These are phyloP conservation scores for Aspergillus nidulans DNA, from an alignment of 495 filamentous ascomycete species.

Conservation along the genomic window DNA sequence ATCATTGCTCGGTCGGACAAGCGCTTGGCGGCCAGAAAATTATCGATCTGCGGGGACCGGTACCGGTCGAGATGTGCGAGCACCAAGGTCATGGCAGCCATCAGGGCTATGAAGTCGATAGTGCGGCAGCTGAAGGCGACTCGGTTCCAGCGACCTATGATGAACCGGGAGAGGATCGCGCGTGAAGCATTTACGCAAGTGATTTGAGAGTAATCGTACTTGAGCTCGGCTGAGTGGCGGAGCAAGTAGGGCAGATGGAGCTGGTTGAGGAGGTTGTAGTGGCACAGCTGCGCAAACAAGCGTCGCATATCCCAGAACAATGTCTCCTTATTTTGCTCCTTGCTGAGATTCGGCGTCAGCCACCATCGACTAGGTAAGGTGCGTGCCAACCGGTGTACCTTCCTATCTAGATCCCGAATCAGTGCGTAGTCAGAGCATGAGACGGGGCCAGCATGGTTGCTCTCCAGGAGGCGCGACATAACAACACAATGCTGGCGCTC, in stretches of 20 bases:
- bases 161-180: constrained; percentile 41
- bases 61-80: constrained; percentile 26
- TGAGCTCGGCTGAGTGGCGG: constrained; percentile 2
- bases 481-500: constrained; percentile 21
- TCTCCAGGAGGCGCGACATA: constrained; percentile 40
- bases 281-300: constrained; percentile 31
- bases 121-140: constrained; percentile 40
- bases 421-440: constrained; percentile 5
- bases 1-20: constrained; percentile 40
- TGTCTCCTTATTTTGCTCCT: not conserved
- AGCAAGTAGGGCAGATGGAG: constrained; percentile 33
- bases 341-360: constrained; percentile 15
- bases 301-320: constrained; percentile 10
- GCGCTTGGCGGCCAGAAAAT: constrained; percentile 31
- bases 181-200: constrained; percentile 41
- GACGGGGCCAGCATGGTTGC: constrained; percentile 25
- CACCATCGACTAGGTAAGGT: constrained; percentile 39
- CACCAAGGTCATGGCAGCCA: constrained; percentile 35
- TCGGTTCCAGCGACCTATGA: constrained; percentile 29
- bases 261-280: constrained; percentile 33
- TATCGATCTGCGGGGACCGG: constrained; percentile 8
- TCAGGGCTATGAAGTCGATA: constrained; percentile 47
- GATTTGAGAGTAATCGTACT: constrained; percentile 29
- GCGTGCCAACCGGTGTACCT: constrained; percentile 33
- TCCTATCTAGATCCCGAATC: constrained; percentile 37